Percentiles rank a stretch among this genome's conserved stretches.
Evolutionary conservation across 495 filamentous ascomycete species (phyloP).

Genomic region (Podospora pseudocomata): DNA sequence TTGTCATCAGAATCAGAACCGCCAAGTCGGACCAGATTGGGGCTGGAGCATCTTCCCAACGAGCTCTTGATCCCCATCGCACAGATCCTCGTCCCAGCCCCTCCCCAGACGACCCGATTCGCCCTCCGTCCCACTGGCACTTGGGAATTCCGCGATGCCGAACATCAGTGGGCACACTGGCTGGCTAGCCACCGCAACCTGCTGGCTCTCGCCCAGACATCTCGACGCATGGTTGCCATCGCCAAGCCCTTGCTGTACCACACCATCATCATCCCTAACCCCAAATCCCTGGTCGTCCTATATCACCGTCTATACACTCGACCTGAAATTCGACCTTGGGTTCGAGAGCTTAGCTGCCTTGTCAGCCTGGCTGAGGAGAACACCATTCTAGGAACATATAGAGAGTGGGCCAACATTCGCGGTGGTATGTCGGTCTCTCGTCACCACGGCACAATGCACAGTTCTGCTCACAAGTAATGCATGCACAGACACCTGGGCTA

Average conservation of each 20-base stretch:
- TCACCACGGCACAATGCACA: neutral
- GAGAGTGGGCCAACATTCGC: conserved; percentile 29
- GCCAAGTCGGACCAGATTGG: neutral
- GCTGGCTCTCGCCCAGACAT: conserved; percentile 30
- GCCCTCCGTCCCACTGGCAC: conserved; percentile 30
- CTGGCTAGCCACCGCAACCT: conserved; percentile 24
- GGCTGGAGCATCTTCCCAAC: conserved; percentile 27
- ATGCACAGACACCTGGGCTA: conserved; percentile 21
- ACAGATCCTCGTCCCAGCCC: conserved; percentile 24
- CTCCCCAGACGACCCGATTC: conserved; percentile 31
- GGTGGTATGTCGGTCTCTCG: neutral
- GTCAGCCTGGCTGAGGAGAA: conserved; percentile 23
- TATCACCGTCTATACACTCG: conserved; percentile 19
- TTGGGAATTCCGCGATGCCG: conserved; percentile 33
- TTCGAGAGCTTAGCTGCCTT: conserved; percentile 31
- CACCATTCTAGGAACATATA: conserved; percentile 17
- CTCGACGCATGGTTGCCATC: conserved; percentile 31
- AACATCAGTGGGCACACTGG: conserved; percentile 31
- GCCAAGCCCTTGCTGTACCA: conserved; percentile 32
- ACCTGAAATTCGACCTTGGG: conserved; percentile 29
- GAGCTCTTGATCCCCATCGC: conserved; percentile 34
- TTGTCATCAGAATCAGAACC: neutral
- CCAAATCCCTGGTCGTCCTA: conserved; percentile 24
- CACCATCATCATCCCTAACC: conserved; percentile 30
- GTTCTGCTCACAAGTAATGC: neutral